Percentiles rank a stretch among this genome's conserved stretches.
phyloP scores from a whole-genome alignment of 2,329 filamentous ascomycete genomes.

The Cephalotrichum gorgonifer region DNA sequence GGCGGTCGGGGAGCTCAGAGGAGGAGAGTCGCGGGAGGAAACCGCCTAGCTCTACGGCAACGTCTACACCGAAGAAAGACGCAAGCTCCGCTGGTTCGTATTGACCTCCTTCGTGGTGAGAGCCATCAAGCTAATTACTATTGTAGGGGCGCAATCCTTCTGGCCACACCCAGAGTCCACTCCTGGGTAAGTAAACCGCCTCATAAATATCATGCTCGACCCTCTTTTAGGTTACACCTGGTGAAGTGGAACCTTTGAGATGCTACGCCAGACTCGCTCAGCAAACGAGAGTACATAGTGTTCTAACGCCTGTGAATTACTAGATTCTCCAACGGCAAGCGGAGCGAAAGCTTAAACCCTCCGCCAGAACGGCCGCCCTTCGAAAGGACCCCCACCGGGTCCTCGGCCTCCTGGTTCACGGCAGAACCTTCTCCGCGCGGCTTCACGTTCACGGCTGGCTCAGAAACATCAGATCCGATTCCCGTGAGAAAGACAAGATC shows the following conservation, averaged over 20 bases:
- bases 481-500: slow-evolving; percentile 4
- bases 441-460: slow-evolving; percentile 10
- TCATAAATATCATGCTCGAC: background rate
- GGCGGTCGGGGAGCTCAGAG: slow-evolving; percentile 16
- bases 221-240: background rate
- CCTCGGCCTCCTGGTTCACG: background rate
- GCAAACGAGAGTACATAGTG: background rate
- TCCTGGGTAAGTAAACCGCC: background rate
- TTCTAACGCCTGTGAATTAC: background rate
- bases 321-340: background rate
- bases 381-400: background rate
- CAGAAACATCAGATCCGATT: background rate
- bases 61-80: background rate
- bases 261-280: background rate
- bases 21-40: background rate
- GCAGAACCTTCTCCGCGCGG: background rate
- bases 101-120: background rate
- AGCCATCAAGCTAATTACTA: background rate
- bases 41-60: background rate
- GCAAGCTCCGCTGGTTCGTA: background rate
- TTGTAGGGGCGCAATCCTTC: background rate
- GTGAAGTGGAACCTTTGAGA: background rate
- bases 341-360: background rate
- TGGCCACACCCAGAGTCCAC: background rate
- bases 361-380: background rate